phyloP scores from a whole-genome alignment of 2,329 filamentous ascomycete genomes.

The Eurotiales sp. region DNA sequence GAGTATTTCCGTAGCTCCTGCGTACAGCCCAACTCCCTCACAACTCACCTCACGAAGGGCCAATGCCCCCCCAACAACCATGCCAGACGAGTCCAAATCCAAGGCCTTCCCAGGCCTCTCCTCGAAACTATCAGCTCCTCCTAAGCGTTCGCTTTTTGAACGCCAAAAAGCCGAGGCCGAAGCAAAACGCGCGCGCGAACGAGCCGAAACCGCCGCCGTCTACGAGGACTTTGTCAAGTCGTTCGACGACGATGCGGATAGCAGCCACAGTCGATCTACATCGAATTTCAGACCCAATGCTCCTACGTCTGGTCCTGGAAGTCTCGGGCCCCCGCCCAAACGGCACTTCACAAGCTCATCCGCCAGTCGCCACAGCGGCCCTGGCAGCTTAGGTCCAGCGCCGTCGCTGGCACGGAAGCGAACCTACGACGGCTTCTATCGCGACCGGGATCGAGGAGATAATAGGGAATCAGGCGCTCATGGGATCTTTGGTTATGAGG shows the following conservation, averaged over 20 bases:
- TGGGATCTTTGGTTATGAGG: conserved; percentile 41
- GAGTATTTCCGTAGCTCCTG: not conserved
- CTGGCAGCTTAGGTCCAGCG: conserved; percentile 46
- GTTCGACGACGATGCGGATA: conserved; percentile 44
- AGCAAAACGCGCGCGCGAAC: conserved; percentile 78
- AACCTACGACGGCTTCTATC: conserved; percentile 39
- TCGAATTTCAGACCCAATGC: conserved; percentile 24
- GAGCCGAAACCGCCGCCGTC: conserved; percentile 80
- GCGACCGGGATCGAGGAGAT: conserved; percentile 40
- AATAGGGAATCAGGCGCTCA: conserved; percentile 18
- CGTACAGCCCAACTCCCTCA: not conserved
- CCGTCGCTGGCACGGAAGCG: conserved; percentile 41
- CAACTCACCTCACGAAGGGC: not conserved
- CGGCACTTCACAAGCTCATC: conserved; percentile 58
- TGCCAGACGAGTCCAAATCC: conserved; percentile 37
- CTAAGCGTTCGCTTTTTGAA: conserved; percentile 84
- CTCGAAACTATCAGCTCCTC: conserved; percentile 72
- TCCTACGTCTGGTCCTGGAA: conserved; percentile 27
- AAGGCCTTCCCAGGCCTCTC: conserved; percentile 65
- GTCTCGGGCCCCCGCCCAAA: conserved; percentile 43
- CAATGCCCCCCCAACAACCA: conserved; percentile 17
- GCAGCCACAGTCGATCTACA: conserved; percentile 18
- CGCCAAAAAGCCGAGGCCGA: conserved; percentile 84
- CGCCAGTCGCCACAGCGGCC: conserved; percentile 44
- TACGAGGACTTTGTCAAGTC: conserved; percentile 84